These are phyloP conservation scores for Pichia sp. DNA, from an alignment of 1,139 yeast genomes.

Conservation along the genomic window DNA sequence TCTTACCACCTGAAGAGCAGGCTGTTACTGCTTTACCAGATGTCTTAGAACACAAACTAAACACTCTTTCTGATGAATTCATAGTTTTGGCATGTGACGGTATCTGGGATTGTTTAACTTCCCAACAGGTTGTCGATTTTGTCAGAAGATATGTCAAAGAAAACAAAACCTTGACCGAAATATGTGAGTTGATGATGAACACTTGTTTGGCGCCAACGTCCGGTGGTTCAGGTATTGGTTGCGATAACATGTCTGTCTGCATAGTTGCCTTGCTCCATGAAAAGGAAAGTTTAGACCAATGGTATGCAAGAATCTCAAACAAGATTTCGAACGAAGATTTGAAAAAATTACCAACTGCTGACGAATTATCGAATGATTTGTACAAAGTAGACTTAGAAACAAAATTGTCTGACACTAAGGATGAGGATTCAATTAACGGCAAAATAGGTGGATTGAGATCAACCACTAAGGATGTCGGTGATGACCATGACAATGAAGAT, in stretches of 20 bases:
- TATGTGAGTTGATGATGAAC: constrained; percentile 88
- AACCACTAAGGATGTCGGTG: constrained; percentile 17
- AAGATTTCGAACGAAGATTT: constrained; percentile 38
- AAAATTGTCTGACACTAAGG: constrained; percentile 23
- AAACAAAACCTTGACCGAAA: constrained; percentile 59
- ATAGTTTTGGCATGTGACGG: constrained; percentile 95
- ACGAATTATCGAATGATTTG: constrained; percentile 30
- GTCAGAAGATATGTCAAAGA: constrained; percentile 86
- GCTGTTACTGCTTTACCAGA: constrained; percentile 94
- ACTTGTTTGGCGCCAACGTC: constrained; percentile 93
- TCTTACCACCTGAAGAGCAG: constrained; percentile 92
- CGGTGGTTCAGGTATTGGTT: constrained; percentile 92
- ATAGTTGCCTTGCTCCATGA: constrained; percentile 79
- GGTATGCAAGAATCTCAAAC: constrained; percentile 71
- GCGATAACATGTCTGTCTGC: constrained; percentile 95
- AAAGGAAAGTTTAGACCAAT: constrained; percentile 70
- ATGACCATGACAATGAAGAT: constrained; percentile 25
- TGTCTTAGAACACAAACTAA: constrained; percentile 61
- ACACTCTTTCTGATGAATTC: constrained; percentile 75
- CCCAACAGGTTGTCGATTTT: constrained; percentile 91
- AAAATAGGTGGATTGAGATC: constrained; percentile 15
- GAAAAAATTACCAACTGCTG: constrained; percentile 29
- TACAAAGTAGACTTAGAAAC: constrained; percentile 30
- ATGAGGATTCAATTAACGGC: constrained; percentile 16
- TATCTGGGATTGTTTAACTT: constrained; percentile 95